Conservation (phyloP, 208 protist genomes). For the Borovskyia barvae region DNA sequence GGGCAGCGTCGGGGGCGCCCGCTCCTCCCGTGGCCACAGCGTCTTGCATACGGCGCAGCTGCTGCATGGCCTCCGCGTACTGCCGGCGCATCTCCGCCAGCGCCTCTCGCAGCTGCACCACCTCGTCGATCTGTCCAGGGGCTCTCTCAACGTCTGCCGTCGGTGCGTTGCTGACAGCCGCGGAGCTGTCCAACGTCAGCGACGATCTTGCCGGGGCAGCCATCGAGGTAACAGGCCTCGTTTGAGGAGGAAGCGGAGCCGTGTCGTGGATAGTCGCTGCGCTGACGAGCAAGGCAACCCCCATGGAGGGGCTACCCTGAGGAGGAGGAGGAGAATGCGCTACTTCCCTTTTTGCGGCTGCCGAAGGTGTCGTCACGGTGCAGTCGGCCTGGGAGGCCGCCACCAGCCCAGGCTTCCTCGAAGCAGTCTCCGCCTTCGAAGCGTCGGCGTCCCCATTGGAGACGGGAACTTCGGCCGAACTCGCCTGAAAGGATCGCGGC, state of each 20-base stretch:
- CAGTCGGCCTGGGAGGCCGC: neutral
- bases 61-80: conserved; percentile 13
- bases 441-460: neutral
- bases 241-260: too few species aligned
- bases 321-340: too few species aligned
- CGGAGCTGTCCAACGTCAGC: too few species aligned
- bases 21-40: neutral
- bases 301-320: too few species aligned
- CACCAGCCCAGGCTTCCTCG: neutral
- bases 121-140: conserved; percentile 7
- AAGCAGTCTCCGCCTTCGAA: neutral
- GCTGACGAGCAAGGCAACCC: too few species aligned
- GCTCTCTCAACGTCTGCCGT: neutral
- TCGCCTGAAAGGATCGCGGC: conserved; percentile 13
- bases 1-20: neutral
- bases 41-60: conserved; percentile 14
- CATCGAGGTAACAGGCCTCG: too few species aligned
- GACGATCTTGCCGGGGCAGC: too few species aligned
- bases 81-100: conserved; percentile 16
- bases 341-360: too few species aligned
- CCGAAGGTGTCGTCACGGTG: too few species aligned
- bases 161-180: too few species aligned
- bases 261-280: too few species aligned
- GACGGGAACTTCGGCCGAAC: conserved; percentile 1
- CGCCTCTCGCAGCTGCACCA: conserved; percentile 16